Base-by-base conservation (phyloP, 257 asterid genomes). In the Solanum lignicaule region DNA sequence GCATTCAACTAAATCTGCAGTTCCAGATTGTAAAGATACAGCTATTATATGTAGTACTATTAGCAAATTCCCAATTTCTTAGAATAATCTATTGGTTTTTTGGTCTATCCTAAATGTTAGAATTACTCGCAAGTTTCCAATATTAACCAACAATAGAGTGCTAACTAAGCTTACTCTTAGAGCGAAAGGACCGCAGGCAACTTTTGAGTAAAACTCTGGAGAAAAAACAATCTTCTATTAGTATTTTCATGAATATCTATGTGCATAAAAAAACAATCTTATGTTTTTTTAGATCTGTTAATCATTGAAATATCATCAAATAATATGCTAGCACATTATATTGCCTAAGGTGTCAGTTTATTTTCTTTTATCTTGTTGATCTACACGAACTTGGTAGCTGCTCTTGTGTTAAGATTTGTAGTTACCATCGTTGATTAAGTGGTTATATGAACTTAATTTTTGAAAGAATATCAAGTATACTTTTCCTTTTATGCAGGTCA, bases 401-500 rank as follows among this genome's bases (percentile, higher is more conserved):
- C 27, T 79, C 65, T 27, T 36, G 2, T 82, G 69, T 18, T 48
- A 48, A 48, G 29, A 39, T 31, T 31, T 38, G 21, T 48, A 31
- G 86, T 48, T 46, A 82, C 21, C 31, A 82, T 18, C 0, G 21
- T 82, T 82, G 86, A 52, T 48, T 48, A 48, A 81, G 85, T 81
- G 41, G 69, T 82, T 48, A 38, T 48, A 82, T 82, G 69, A 79
- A 25, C 85, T 81, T 43, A 29, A 25, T 15, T 41, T 79, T 79
- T 79, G 20, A 82, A 82, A 46, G 41, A 48, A 48, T 86, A 29
- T 46, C 69, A 33, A 52, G 84, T 33, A 46, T 85, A 27, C 82
- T 68, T 38, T 25, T 86, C 73, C 23, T 79, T 15, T 7, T 38
- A 78, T 85, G 88, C 89, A 89, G 91, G 87, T 88, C 66, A 91